Evolutionary conservation across 148 eudicot genomes (phyloP).

Genomic region (Nepenthes mirabilis): DNA sequence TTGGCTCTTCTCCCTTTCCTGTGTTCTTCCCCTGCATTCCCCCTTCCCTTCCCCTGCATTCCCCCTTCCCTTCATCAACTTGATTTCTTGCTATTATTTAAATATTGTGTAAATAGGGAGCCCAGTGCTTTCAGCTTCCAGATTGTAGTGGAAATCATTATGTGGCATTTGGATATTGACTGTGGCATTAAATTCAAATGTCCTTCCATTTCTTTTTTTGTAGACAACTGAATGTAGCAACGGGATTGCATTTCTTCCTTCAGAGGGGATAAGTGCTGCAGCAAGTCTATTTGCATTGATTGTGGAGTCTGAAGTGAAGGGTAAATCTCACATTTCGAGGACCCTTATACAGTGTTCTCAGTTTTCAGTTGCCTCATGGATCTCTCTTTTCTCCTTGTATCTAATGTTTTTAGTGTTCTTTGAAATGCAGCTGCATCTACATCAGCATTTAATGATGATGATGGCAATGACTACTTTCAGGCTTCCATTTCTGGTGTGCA

Average conservation of each 20-base stretch:
- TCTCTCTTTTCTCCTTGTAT: constrained; percentile 2
- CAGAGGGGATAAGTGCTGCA: constrained; percentile 74
- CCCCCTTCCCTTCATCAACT: too few relatives aligned
- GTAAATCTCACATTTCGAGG: constrained; percentile 12
- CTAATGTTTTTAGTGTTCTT: constrained; percentile 2
- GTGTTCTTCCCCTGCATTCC: too few relatives aligned
- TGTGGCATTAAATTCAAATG: background rate
- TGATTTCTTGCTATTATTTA: too few relatives aligned
- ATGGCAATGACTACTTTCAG: constrained; percentile 48
- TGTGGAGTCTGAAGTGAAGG: constrained; percentile 82
- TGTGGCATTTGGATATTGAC: too few relatives aligned
- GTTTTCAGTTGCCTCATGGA: background rate
- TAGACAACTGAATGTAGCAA: constrained; percentile 52
- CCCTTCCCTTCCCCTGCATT: too few relatives aligned
- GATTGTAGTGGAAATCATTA: too few relatives aligned
- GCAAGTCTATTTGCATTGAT: constrained; percentile 69
- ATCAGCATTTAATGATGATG: constrained; percentile 66
- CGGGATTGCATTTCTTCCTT: constrained; percentile 35
- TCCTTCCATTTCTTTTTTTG: constrained; percentile 1
- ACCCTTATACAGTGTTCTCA: background rate
- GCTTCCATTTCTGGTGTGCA: constrained; percentile 70
- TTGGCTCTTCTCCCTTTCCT: too few relatives aligned
- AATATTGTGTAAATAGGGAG: too few relatives aligned
- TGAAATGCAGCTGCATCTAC: constrained; percentile 57
- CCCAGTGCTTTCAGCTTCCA: too few relatives aligned